Evolutionary conservation across 768 basidiomycete species (phyloP), one percentile per base, ranked within the genome.

Genomic region (Mrakia blollopis): DNA sequence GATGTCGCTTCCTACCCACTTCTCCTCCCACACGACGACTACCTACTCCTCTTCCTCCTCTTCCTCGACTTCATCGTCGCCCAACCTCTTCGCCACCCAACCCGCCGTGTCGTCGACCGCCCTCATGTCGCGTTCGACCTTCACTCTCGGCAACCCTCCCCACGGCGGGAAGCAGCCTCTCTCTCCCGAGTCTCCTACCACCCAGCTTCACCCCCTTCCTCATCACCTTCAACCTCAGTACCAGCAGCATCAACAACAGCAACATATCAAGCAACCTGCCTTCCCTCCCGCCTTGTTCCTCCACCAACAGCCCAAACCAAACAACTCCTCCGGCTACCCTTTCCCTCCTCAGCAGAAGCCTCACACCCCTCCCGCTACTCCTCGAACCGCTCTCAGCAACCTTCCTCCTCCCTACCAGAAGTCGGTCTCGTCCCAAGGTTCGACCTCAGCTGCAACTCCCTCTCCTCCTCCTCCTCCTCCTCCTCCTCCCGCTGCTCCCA

Each of bases 1-100:
- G 65, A 68, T 68, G 65, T 68, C 65, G 14, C 65, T 68, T 37
- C 65, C 65, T 5, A 68, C 39, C 23, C 65, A 68, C 65, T 68
- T 68, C 65, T 35, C 65, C 37, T 68, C 65, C 4, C 65, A 68
- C 35, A 41, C 65, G 0, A 68, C 63, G 30, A 65, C 63, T 32
- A 39, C 63, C 21, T 35, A 21, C 63, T 35, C 63, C 63, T 32
- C 63, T 16, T 35, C 61, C 61, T 28, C 61, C 57, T 23, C 63
- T 23, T 35, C 63, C 28, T 65, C 62, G 18, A 13, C 28, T 7
- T 63, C 35, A 6, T 67, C 65, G 65, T 35, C 65, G 30, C 18
- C 35, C 35, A 37, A 39, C 14, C 13, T 32, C 35, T 68, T 23
- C 65, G 11, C 4, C 35, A 23, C 65, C 21, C 37, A 23, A 30